Base-by-base conservation (phyloP, 805 yeast genomes). In the Kodamaea kakaduensis region DNA sequence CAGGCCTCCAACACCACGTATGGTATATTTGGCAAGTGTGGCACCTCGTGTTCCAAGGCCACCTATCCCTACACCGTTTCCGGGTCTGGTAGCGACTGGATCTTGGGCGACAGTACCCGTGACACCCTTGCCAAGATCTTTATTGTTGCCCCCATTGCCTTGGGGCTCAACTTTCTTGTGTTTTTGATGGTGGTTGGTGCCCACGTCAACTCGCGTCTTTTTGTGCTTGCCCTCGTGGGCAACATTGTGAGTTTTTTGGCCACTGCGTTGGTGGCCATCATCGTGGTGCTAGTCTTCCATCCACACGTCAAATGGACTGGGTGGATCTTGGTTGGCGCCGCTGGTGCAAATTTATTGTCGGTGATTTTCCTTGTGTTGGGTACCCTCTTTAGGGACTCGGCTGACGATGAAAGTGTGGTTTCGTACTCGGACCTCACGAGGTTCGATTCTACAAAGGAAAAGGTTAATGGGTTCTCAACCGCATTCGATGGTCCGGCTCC, bases 21-120 rank as follows among this genome's bases (percentile, higher is more conserved):
- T 53, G 93, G 93, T 20, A 72, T 76, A 1, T 73, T 84, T 51
- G 93, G 93, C 2, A 76, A 71, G 51, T 84, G 93, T 51, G 48
- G 52, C 1, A 41, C 46, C 3, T 41, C 49, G 7, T 78, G 84
- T 48, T 52, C 69, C 12, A 50, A 48, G 6, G 73, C 77, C 1
- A 50, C 64, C 1, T 75, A 72, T 13, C 71, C 75, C 2, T 73
- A 75, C 47, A 49, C 47, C 3, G 24, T 24, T 9, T 21, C 26
- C 6, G 50, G 54, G 12, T 47, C 51, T 3, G 40, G 42, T 14
- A 41, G 57, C 18, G 64, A 64, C 45, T 81, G 88, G 85, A 50
- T 63, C 25, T 57, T 80, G 59, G 58, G 59, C 26, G 40, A 47
- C 9, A 41, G 32, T 18, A 67, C 75, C 1, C 65, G 90, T 50